A percentile compares a stretch with the other conserved stretches of the same genome.
phyloP scores from a whole-genome alignment of 2,329 filamentous ascomycete genomes.

The Magnaporthiopsis rhizophila region DNA sequence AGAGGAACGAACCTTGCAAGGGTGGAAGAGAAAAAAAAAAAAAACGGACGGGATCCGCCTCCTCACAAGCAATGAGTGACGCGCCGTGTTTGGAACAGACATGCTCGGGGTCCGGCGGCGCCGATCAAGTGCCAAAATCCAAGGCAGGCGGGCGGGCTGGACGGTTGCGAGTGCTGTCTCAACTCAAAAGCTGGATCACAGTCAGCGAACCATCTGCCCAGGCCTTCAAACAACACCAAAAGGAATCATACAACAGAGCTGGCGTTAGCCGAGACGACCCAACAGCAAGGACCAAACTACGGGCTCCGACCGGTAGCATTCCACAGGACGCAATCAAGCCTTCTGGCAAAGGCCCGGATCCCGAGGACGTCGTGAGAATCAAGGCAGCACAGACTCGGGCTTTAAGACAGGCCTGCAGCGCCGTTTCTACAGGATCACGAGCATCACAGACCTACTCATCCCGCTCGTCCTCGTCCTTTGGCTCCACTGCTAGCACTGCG shows the following conservation, averaged over 20 bases:
- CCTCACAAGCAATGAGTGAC: not conserved
- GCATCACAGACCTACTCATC: not conserved
- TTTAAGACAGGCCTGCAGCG: not conserved
- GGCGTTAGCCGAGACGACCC: conserved; percentile 36
- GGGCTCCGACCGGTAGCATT: conserved; percentile 35
- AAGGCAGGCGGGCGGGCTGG: not conserved
- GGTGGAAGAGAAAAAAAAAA: no score
- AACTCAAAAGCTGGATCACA: conserved; percentile 40
- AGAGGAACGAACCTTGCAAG: not conserved
- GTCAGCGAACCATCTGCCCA: conserved; percentile 41
- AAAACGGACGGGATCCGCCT: not conserved
- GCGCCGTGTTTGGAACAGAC: not conserved
- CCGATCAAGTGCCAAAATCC: not conserved
- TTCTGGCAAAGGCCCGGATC: conserved; percentile 31
- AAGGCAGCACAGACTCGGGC: conserved; percentile 25
- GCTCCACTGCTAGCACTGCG: not conserved
- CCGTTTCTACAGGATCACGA: conserved; percentile 1
- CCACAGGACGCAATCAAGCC: conserved; percentile 38
- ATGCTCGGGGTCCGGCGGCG: no score
- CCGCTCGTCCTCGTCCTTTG: conserved; percentile 2
- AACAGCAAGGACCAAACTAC: conserved; percentile 35
- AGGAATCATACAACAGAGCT: conserved; percentile 32
- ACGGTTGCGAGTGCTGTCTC: conserved; percentile 24
- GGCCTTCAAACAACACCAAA: conserved; percentile 38
- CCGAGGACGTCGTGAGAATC: conserved; percentile 34